Conservation (phyloP, 2,329 filamentous ascomycete species). For the Akanthomyces dipterigenus region DNA sequence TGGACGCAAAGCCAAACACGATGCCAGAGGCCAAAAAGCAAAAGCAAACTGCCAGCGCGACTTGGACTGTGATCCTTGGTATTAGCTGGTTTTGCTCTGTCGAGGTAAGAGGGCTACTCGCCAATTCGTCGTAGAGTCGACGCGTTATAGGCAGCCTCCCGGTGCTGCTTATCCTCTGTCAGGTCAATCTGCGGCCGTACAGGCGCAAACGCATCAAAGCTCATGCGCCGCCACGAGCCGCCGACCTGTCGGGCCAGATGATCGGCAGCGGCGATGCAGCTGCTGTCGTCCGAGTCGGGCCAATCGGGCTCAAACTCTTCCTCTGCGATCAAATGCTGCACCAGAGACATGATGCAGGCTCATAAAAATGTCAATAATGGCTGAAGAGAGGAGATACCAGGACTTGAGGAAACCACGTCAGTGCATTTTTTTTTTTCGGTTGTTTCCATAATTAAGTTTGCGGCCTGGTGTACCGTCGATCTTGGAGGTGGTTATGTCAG, state of each 20-base stretch:
- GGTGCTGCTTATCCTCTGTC: background rate
- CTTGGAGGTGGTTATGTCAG: background rate
- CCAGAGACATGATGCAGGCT: background rate
- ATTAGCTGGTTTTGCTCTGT: background rate
- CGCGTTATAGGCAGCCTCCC: constrained; percentile 3
- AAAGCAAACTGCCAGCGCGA: constrained; percentile 61
- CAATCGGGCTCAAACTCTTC: constrained; percentile 1
- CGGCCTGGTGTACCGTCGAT: background rate
- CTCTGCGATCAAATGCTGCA: constrained; percentile 2
- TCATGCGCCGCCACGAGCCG: constrained; percentile 8
- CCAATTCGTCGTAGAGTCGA: constrained; percentile 2
- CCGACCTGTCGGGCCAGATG: background rate
- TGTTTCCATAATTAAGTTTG: background rate
- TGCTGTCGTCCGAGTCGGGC: background rate
- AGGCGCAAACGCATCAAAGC: constrained; percentile 1
- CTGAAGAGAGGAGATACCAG: background rate
- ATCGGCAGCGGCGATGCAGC: background rate
- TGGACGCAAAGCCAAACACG: constrained; percentile 77
- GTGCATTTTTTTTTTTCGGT: background rate
- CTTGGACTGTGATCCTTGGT: constrained; percentile 47
- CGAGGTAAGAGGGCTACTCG: background rate
- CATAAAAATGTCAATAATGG: background rate
- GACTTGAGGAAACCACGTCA: background rate
- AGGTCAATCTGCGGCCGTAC: background rate
- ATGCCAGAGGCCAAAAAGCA: constrained; percentile 73